A percentile compares a stretch with the other conserved stretches of the same genome.
Conservation (phyloP, 768 basidiomycete genomes). For the Tephrocybe sp. region DNA sequence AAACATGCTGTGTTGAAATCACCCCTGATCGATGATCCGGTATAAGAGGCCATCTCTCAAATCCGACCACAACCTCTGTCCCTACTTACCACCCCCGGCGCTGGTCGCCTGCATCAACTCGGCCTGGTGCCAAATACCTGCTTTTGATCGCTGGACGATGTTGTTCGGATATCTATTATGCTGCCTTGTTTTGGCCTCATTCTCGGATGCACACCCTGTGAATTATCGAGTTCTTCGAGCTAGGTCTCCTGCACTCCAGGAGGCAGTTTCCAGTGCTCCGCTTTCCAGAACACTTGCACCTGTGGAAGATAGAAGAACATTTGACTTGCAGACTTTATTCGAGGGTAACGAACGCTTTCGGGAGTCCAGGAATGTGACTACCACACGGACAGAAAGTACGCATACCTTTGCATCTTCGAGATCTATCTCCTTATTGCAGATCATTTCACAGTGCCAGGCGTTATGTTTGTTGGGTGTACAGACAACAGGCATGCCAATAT, state of each 20-base stretch:
- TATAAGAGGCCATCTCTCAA: not conserved
- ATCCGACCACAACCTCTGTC: not conserved
- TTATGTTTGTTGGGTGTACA: conserved; percentile 37
- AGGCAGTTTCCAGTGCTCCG: not conserved
- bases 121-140: conserved; percentile 28
- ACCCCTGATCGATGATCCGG: conserved; percentile 1
- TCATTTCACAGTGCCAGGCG: conserved; percentile 26
- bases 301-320: not conserved
- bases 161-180: conserved; percentile 10
- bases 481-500: conserved; percentile 28
- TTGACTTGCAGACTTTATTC: conserved; percentile 7
- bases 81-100: conserved; percentile 18
- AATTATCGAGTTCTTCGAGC: conserved; percentile 3
- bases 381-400: conserved; percentile 7
- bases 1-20: not conserved
- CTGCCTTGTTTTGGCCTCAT: conserved; percentile 11
- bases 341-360: conserved; percentile 13
- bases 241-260: not conserved
- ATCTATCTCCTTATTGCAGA: not conserved
- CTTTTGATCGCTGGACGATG: conserved; percentile 6
- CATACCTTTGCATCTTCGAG: not conserved
- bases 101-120: conserved; percentile 32
- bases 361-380: conserved; percentile 4
- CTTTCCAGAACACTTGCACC: not conserved
- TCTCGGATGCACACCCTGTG: conserved; percentile 9